Evolutionary conservation across 345 rosid species (phyloP).

Genomic region (Gossypium arboreum): DNA sequence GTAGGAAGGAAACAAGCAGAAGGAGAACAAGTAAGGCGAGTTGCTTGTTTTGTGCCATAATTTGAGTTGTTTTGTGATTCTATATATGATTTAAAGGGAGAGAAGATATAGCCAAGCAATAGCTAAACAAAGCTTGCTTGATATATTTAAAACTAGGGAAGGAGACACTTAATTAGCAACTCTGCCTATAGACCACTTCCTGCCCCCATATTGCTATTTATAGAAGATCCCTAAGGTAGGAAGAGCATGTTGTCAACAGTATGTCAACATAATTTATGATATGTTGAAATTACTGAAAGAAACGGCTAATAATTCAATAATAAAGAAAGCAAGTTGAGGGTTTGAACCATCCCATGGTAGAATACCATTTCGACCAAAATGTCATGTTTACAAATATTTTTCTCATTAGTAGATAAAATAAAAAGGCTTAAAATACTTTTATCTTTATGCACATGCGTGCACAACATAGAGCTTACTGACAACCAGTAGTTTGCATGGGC

Average conservation of each 20-base stretch:
- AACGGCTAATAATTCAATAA: too few species aligned
- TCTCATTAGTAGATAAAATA: too few species aligned
- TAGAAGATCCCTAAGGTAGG: constrained; percentile 1
- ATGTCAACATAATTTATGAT: background rate
- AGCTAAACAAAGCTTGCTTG: background rate
- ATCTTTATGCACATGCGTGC: background rate
- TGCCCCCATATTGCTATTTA: constrained; percentile 4
- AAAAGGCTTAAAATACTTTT: background rate
- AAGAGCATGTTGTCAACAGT: background rate
- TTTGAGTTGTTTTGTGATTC: background rate
- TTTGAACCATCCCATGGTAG: too few species aligned
- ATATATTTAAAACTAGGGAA: background rate
- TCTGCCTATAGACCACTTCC: background rate
- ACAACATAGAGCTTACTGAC: background rate
- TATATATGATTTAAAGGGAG: background rate
- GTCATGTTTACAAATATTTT: too few species aligned
- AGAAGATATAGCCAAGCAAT: background rate
- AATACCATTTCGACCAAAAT: too few species aligned
- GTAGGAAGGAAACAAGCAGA: constrained; percentile 29
- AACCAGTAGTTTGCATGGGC: background rate
- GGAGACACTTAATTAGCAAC: background rate
- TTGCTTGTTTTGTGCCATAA: constrained; percentile 42
- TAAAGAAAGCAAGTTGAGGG: too few species aligned
- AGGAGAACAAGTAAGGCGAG: constrained; percentile 23
- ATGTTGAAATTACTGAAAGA: too few species aligned